phyloP scores from a whole-genome alignment of 441 rosid species.

The Populus tomentosa region DNA sequence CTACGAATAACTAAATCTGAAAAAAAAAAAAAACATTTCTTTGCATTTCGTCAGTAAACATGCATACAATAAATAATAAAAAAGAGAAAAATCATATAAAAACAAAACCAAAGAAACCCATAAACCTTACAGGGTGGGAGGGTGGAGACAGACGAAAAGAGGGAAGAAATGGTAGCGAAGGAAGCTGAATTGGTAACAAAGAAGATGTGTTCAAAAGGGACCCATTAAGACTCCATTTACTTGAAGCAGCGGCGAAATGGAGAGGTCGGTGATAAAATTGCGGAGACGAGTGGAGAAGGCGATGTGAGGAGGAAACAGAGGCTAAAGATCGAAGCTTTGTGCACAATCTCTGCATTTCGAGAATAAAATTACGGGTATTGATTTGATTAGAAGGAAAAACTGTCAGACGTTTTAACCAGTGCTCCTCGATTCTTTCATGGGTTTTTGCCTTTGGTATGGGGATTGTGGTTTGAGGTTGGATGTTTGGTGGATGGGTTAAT shows the following conservation, averaged over 20 bases:
- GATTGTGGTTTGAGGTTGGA: neutral
- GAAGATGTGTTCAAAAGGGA: constrained; percentile 20
- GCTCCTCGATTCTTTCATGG: neutral
- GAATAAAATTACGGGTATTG: neutral
- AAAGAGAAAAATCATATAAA: neutral
- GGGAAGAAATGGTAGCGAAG: constrained; percentile 18
- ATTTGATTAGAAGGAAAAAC: neutral
- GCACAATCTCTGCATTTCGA: constrained; percentile 62
- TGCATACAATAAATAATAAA: neutral
- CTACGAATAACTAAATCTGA: neutral
- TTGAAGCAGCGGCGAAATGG: constrained; percentile 19
- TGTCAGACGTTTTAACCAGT: neutral
- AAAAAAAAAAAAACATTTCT: neutral
- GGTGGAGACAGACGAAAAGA: constrained; percentile 22
- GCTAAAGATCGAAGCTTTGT: constrained; percentile 54
- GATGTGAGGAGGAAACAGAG: constrained; percentile 25
- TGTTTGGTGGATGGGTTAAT: neutral
- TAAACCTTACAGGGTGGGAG: constrained; percentile 39
- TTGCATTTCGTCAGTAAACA: constrained; percentile 1
- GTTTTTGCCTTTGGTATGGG: neutral
- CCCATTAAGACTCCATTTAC: constrained; percentile 30
- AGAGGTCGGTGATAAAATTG: constrained; percentile 22
- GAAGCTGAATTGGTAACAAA: constrained; percentile 11
- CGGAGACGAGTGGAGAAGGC: constrained; percentile 40
- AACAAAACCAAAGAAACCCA: neutral